Conservation (phyloP, 345 rosid species). For the Arabis hirsuta region DNA sequence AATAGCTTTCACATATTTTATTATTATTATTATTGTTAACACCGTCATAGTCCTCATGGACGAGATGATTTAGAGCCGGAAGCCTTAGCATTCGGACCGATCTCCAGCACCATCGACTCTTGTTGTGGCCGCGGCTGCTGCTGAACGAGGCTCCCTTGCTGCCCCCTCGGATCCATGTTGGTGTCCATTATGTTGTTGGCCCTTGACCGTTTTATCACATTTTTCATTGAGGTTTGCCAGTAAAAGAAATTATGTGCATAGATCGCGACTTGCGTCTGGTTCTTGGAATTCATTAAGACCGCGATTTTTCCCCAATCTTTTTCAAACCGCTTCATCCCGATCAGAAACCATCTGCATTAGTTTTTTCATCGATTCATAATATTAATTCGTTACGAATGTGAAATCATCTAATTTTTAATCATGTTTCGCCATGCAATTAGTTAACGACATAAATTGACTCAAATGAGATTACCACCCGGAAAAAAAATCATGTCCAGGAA, state of each 20-base stretch:
- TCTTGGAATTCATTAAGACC: conserved; percentile 5
- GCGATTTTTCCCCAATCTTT: conserved; percentile 10
- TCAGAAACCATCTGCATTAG: conserved; percentile 36
- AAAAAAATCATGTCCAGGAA: background rate
- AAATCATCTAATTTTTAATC: background rate
- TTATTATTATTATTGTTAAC: background rate
- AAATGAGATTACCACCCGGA: background rate
- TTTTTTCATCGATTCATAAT: background rate
- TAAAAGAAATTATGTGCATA: conserved; percentile 1
- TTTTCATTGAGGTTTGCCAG: background rate
- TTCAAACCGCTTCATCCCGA: conserved; percentile 28
- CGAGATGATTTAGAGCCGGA: background rate
- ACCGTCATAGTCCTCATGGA: background rate
- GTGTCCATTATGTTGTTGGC: background rate
- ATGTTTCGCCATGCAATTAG: background rate
- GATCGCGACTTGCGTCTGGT: background rate
- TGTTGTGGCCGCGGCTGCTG: conserved; percentile 13
- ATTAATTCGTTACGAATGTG: background rate
- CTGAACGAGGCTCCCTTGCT: background rate
- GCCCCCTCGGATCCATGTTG: background rate
- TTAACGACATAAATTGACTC: background rate
- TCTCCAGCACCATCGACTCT: background rate
- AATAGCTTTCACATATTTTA: background rate
- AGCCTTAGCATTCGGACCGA: background rate
- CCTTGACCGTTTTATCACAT: background rate